Evolutionary conservation across 139 green algal genomes (phyloP).

Genomic region (Gonium pectorale): DNA sequence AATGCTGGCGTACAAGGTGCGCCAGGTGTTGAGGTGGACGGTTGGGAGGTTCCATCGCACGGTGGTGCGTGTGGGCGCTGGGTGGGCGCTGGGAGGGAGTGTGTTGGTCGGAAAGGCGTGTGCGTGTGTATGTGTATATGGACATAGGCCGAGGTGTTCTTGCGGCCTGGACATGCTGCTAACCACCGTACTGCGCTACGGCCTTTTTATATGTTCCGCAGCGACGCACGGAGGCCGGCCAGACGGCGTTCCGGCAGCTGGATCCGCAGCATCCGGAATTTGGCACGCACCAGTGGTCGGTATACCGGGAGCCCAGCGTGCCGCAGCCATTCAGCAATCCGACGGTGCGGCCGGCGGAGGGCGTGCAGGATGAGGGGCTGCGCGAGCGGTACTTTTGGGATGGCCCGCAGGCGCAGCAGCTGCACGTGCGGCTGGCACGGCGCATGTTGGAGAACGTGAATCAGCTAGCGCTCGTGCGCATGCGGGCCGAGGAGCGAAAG

Average conservation of each 20-base stretch:
- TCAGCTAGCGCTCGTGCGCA: background rate
- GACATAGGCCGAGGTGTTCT: no score
- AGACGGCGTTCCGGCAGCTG: background rate
- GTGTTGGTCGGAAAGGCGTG: no score
- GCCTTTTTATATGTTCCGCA: no score
- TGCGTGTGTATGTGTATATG: no score
- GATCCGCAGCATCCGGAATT: background rate
- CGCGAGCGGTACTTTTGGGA: background rate
- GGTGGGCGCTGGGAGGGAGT: no score
- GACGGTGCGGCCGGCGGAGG: background rate
- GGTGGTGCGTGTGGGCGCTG: no score
- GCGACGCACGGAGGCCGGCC: no score
- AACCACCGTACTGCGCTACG: no score
- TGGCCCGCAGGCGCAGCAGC: background rate
- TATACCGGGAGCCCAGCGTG: background rate
- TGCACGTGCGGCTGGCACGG: background rate
- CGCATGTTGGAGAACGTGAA: background rate
- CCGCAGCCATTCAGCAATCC: background rate
- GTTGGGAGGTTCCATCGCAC: no score
- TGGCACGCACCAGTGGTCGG: background rate
- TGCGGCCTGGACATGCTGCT: no score
- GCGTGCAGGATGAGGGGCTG: background rate
- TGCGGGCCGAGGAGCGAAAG: background rate
- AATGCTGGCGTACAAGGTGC: slow-evolving; percentile 5
- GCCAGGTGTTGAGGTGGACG: no score